phyloP scores from a whole-genome alignment of 441 rosid species.

The Euphorbia celastroides region DNA sequence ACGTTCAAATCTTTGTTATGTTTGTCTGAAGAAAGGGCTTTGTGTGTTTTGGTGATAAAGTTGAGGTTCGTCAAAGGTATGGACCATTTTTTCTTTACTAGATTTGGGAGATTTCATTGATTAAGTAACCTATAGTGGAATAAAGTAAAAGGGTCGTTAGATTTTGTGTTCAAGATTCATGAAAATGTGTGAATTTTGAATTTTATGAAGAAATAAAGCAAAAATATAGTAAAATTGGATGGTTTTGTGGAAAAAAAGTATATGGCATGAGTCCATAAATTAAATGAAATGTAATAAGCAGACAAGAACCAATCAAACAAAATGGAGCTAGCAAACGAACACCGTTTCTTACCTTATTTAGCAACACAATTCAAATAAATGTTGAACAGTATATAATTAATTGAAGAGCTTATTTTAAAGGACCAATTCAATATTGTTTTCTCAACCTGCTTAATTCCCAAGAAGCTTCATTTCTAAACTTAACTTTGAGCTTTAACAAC shows the following conservation, averaged over 20 bases:
- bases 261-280: neutral
- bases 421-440: too few species aligned
- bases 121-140: neutral
- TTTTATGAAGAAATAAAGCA: neutral
- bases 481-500: too few species aligned
- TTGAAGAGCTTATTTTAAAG: too few species aligned
- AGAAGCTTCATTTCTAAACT: too few species aligned
- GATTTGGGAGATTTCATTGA: constrained; percentile 7
- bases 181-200: neutral
- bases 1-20: neutral
- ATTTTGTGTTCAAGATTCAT: neutral
- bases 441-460: too few species aligned
- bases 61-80: neutral
- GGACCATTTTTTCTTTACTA: neutral
- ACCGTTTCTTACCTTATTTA: too few species aligned
- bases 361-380: too few species aligned
- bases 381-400: too few species aligned
- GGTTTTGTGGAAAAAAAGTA: neutral
- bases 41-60: constrained; percentile 2
- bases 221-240: neutral
- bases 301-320: neutral
- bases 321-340: neutral
- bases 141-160: neutral
- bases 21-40: neutral
- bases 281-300: neutral